Percentiles rank a stretch among this genome's conserved stretches.
These are phyloP conservation scores for Blastobotrys capitulatus DNA, from an alignment of 1,139 yeast species.

Conservation along the genomic window DNA sequence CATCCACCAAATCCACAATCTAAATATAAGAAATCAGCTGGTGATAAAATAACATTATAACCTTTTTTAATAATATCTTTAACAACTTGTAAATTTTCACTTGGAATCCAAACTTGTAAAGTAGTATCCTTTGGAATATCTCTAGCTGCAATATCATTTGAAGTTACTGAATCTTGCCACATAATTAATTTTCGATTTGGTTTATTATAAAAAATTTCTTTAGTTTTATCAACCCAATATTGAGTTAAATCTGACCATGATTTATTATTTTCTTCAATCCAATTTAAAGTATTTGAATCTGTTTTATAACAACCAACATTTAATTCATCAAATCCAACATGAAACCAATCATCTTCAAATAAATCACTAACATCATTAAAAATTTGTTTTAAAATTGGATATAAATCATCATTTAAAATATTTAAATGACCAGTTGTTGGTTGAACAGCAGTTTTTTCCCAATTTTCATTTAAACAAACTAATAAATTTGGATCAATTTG, in stretches of 20 bases:
- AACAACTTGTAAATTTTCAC: slow-evolving; percentile 24
- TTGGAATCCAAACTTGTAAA: slow-evolving; percentile 39
- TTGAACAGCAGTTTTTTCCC: slow-evolving; percentile 38
- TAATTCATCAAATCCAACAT: slow-evolving; percentile 46
- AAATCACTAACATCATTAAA: slow-evolving; percentile 37
- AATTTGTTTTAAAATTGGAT: slow-evolving; percentile 36
- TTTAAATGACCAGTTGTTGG: slow-evolving; percentile 45
- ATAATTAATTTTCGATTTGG: slow-evolving; percentile 35
- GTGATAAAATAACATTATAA: slow-evolving; percentile 43
- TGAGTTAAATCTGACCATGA: slow-evolving; percentile 37
- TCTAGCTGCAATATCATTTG: slow-evolving; percentile 21
- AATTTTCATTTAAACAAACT: slow-evolving; percentile 36
- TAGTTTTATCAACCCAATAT: slow-evolving; percentile 39
- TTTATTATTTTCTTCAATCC: slow-evolving; percentile 39
- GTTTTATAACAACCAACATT: slow-evolving; percentile 38
- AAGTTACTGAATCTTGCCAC: slow-evolving; percentile 47
- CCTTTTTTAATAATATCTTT: slow-evolving; percentile 37
- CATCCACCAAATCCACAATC: slow-evolving; percentile 48
- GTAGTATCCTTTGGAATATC: slow-evolving; percentile 33
- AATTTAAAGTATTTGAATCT: slow-evolving; percentile 32
- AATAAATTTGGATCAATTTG: slow-evolving; percentile 36
- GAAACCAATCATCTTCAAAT: slow-evolving; percentile 41
- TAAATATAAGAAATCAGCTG: slow-evolving; percentile 38
- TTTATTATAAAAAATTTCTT: slow-evolving; percentile 36
- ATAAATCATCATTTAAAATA: slow-evolving; percentile 36